Conservation (phyloP, 768 basidiomycete species). For the Boletus vermiculosoides region DNA sequence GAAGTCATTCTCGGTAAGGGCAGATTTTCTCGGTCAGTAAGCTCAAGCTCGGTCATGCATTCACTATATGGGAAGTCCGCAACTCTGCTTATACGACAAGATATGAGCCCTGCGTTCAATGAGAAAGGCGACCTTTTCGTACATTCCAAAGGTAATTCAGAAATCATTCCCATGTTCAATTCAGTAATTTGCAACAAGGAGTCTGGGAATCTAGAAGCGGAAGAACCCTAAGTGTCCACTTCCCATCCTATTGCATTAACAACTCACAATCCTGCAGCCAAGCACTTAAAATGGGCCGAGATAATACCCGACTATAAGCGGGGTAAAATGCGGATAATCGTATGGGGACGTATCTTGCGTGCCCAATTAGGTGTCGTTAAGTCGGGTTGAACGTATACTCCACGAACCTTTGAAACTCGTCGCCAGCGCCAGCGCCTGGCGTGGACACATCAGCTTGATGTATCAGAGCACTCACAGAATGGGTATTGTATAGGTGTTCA, state of each 20-base stretch:
- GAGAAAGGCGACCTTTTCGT: conserved; percentile 1
- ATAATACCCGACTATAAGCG: background rate
- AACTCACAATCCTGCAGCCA: conserved; percentile 1
- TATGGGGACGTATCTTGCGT: conserved; percentile 46
- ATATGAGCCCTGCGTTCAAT: background rate
- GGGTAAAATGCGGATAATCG: background rate
- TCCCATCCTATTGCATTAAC: background rate
- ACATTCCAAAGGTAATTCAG: conserved; percentile 73
- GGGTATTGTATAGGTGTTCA: conserved; percentile 62
- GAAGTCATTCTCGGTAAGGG: conserved; percentile 73
- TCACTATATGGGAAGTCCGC: conserved; percentile 55
- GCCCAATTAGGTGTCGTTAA: conserved; percentile 63
- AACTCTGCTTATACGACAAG: conserved; percentile 33
- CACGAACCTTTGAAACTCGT: conserved; percentile 62
- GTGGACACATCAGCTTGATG: background rate
- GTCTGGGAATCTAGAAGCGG: conserved; percentile 39
- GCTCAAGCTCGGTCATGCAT: conserved; percentile 3
- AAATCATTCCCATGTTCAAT: conserved; percentile 34
- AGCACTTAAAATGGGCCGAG: background rate
- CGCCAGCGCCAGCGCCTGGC: conserved; percentile 55
- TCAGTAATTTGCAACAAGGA: background rate
- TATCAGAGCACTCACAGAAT: conserved; percentile 41
- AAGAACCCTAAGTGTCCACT: background rate
- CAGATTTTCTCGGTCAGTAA: background rate
- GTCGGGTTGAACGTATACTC: conserved; percentile 59